Conservation (phyloP, 2,329 filamentous ascomycete species). For the Juglanconis juglandina region DNA sequence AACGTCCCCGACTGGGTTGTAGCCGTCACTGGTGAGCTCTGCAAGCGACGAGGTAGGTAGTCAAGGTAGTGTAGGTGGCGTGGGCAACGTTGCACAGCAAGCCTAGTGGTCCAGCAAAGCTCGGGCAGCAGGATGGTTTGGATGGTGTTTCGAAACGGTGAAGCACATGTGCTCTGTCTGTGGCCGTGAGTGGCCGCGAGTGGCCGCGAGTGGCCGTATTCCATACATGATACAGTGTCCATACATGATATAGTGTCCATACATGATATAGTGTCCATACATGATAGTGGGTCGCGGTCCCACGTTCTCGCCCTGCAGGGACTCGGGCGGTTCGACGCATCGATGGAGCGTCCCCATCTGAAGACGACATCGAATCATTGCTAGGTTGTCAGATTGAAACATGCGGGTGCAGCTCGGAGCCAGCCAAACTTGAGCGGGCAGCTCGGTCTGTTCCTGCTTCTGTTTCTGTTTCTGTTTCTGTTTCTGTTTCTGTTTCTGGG, state of each 20-base stretch:
- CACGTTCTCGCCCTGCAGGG: neutral
- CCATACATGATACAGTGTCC: too few relatives aligned
- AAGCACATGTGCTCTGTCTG: neutral
- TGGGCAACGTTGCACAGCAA: neutral
- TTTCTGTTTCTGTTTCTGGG: neutral
- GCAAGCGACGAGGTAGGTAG: too few relatives aligned
- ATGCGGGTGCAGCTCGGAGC: neutral
- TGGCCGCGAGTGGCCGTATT: too few relatives aligned
- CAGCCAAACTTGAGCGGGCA: neutral
- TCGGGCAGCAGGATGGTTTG: neutral
- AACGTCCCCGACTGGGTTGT: too few relatives aligned
- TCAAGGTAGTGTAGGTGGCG: too few relatives aligned
- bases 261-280: too few relatives aligned
- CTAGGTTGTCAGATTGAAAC: neutral
- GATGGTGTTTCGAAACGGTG: neutral
- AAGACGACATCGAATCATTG: slow-evolving; percentile 5
- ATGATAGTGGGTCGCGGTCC: neutral
- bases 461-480: too few relatives aligned
- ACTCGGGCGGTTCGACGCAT: neutral
- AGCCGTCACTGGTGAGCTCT: too few relatives aligned
- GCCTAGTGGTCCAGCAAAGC: neutral
- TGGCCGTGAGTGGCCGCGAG: too few relatives aligned
- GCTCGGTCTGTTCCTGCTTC: neutral
- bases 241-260: too few relatives aligned
- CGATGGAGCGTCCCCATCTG: neutral